Percentiles rank a stretch among this genome's conserved stretches.
phyloP scores from a whole-genome alignment of 176 grass and related monocot genomes.

The Zizania latifolia region DNA sequence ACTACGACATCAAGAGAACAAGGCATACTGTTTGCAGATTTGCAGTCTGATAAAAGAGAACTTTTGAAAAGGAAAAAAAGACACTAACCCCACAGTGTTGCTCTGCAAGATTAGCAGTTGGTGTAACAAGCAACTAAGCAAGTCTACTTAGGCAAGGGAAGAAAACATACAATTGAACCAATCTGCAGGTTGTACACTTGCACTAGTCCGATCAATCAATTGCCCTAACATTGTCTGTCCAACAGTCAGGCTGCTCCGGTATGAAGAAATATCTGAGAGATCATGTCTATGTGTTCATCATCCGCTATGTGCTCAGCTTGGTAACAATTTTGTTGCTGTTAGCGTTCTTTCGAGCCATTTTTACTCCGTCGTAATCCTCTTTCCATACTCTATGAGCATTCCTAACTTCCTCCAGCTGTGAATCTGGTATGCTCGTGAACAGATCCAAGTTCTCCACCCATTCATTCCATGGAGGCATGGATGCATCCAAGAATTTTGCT shows the following conservation, averaged over 20 bases:
- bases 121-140: background rate
- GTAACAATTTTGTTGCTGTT: background rate
- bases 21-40: background rate
- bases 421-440: slow-evolving; percentile 50
- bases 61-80: background rate
- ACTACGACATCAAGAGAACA: background rate
- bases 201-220: background rate
- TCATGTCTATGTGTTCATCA: too few relatives aligned
- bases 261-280: background rate
- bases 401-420: slow-evolving; percentile 71
- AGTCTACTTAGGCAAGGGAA: background rate
- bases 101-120: background rate
- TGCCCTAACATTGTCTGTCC: background rate
- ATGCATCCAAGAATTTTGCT: slow-evolving; percentile 55
- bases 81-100: too few relatives aligned
- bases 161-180: background rate
- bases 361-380: slow-evolving; percentile 44
- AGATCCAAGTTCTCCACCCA: slow-evolving; percentile 80
- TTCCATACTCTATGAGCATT: slow-evolving; percentile 61
- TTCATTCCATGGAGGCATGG: slow-evolving; percentile 70
- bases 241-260: background rate
- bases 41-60: too few relatives aligned
- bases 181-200: background rate
- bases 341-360: slow-evolving; percentile 23
- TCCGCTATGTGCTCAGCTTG: background rate